Evolutionary conservation across 2,329 filamentous ascomycete genomes (phyloP).

Genomic region (Septoria petroselini): DNA sequence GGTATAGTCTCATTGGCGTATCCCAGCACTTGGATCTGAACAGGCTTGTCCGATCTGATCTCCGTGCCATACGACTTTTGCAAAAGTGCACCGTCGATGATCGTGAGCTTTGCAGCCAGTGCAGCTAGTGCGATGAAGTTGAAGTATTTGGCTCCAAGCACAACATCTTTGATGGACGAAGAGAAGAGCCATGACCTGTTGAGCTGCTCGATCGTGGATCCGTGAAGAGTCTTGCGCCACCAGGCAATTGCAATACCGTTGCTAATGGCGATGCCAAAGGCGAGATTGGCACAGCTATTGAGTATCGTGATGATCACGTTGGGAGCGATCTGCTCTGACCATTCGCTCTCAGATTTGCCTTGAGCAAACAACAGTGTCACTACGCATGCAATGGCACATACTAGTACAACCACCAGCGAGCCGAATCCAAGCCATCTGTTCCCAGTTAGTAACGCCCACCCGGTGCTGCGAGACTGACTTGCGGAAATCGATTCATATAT

Average conservation of each 20-base stretch:
- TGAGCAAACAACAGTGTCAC: constrained; percentile 20
- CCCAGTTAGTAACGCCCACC: background rate
- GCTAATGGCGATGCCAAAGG: constrained; percentile 28
- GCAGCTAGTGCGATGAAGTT: constrained; percentile 32
- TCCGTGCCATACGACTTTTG: constrained; percentile 25
- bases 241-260: constrained; percentile 31
- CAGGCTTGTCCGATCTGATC: constrained; percentile 4
- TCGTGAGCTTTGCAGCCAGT: constrained; percentile 29
- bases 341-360: constrained; percentile 17
- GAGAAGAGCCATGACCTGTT: constrained; percentile 29
- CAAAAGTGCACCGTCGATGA: constrained; percentile 29
- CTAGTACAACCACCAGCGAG: constrained; percentile 22
- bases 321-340: constrained; percentile 26
- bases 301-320: constrained; percentile 26
- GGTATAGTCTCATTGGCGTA: constrained; percentile 24
- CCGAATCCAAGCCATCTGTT: constrained; percentile 20
- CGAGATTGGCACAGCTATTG: constrained; percentile 25
- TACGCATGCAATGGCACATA: constrained; percentile 21
- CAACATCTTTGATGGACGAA: constrained; percentile 24
- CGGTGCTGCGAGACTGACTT: background rate
- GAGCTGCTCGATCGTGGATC: constrained; percentile 27
- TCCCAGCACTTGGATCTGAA: constrained; percentile 9
- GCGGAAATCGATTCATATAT: constrained; percentile 23
- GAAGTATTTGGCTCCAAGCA: constrained; percentile 28
- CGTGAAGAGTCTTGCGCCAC: constrained; percentile 30